Evolutionary conservation across 306 rosid genomes (phyloP).

Genomic region (Carpinus viminea): DNA sequence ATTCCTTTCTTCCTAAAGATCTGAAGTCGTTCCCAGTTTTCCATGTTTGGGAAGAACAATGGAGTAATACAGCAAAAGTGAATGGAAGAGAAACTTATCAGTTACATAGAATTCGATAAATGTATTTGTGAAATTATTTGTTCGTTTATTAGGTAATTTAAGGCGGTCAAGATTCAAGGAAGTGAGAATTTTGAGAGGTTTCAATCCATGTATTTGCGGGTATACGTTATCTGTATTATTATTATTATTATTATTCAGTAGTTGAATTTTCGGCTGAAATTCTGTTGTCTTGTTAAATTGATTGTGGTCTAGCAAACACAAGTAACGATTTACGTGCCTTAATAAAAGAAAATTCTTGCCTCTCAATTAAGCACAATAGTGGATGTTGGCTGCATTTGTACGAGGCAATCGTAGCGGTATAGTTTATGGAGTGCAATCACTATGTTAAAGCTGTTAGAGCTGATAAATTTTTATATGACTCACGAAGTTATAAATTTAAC

Average conservation of each 20-base stretch:
- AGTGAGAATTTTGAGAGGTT: neutral
- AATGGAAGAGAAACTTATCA: neutral
- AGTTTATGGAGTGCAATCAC: too few species aligned
- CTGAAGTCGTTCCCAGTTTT: conserved; percentile 26
- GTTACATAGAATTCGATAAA: neutral
- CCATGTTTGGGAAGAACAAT: conserved; percentile 9
- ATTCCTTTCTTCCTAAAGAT: neutral
- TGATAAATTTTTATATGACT: too few species aligned
- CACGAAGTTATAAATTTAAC: too few species aligned
- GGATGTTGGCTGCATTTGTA: neutral
- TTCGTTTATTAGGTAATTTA: neutral
- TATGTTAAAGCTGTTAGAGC: too few species aligned
- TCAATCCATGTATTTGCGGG: neutral
- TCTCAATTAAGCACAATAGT: too few species aligned
- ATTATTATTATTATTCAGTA: neutral
- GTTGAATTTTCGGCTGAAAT: neutral
- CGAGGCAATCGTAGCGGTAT: neutral
- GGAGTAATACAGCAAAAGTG: neutral
- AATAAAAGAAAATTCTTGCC: too few species aligned
- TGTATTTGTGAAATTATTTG: neutral
- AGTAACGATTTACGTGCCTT: too few species aligned
- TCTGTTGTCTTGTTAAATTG: neutral
- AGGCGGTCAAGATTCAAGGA: neutral
- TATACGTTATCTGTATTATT: neutral
- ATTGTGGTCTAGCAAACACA: neutral